phyloP scores from a whole-genome alignment of 129 eudicot genomes.

The Heracleum sosnowskyi region DNA sequence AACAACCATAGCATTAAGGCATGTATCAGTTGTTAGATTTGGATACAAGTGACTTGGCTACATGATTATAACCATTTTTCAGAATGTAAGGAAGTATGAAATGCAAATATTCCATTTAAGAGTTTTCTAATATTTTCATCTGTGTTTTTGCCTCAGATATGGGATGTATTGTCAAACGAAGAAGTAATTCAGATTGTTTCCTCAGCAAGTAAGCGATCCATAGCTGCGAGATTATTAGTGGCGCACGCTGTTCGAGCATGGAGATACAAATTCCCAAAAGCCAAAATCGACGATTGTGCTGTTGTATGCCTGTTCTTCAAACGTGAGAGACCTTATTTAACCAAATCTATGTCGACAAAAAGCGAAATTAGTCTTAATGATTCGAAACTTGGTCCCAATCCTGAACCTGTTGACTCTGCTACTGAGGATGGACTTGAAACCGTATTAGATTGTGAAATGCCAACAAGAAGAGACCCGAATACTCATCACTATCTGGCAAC shows the following conservation, averaged over 20 bases:
- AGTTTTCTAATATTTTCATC: not conserved
- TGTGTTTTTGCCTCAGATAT: constrained; percentile 31
- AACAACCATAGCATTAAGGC: not conserved
- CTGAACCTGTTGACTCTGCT: not conserved
- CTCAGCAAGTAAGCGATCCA: constrained; percentile 46
- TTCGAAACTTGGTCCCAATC: constrained; percentile 17
- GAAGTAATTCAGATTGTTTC: constrained; percentile 61
- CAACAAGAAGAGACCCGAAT: constrained; percentile 14
- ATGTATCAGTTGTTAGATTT: not conserved
- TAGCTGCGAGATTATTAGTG: constrained; percentile 50
- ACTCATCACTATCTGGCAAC: not conserved
- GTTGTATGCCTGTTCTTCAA: constrained; percentile 48
- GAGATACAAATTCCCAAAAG: constrained; percentile 47
- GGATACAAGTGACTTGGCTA: not conserved
- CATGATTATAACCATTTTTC: not conserved
- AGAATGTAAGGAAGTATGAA: not conserved
- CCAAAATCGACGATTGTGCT: constrained; percentile 54
- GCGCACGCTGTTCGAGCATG: constrained; percentile 55
- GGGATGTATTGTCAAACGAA: constrained; percentile 63
- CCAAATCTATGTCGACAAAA: constrained; percentile 32
- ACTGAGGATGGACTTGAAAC: constrained; percentile 52
- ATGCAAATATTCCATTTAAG: not conserved
- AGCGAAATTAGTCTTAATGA: constrained; percentile 25
- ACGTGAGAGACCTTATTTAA: constrained; percentile 22
- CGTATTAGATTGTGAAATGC: constrained; percentile 29